Evolutionary conservation across 371 early-diverging fungal species (phyloP).

Genomic region (Entomophthora muscae): DNA sequence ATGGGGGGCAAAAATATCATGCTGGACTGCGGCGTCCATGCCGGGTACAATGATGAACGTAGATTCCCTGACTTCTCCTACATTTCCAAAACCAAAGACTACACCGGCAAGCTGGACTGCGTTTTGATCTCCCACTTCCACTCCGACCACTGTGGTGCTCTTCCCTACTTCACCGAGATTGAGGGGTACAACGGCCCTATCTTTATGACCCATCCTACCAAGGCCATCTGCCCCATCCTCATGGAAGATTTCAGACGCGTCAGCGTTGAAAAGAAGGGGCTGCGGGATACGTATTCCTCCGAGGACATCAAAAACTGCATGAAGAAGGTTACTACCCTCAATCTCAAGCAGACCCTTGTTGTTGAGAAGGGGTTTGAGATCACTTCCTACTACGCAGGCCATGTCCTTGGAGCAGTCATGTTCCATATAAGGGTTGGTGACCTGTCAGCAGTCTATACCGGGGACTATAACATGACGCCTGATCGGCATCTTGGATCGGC

Average conservation of each 20-base stretch:
- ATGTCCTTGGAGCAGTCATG: constrained; percentile 98
- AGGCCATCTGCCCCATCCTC: constrained; percentile 81
- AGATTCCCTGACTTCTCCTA: constrained; percentile 96
- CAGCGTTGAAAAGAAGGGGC: constrained; percentile 66
- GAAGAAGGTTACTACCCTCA: constrained; percentile 78
- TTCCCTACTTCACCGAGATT: constrained; percentile 91
- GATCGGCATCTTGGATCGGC: constrained; percentile 91
- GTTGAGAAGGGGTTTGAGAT: constrained; percentile 72
- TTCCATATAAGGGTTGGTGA: constrained; percentile 64
- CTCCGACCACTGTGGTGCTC: constrained; percentile 92
- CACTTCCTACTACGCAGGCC: constrained; percentile 92
- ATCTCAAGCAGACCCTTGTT: constrained; percentile 70
- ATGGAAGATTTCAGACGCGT: constrained; percentile 88
- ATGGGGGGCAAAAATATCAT: constrained; percentile 82
- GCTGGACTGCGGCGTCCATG: constrained; percentile 98
- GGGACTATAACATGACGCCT: constrained; percentile 96
- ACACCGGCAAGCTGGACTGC: constrained; percentile 72
- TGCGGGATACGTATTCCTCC: constrained; percentile 57
- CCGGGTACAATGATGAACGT: constrained; percentile 92
- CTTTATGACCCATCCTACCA: constrained; percentile 94
- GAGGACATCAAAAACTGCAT: constrained; percentile 74
- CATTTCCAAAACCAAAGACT: constrained; percentile 68
- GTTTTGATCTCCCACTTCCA: constrained; percentile 94
- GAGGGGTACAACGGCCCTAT: constrained; percentile 89
- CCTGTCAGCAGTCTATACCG: constrained; percentile 86